A percentile compares a stretch with the other conserved stretches of the same genome.
These are phyloP conservation scores for Lodderomyces elongisporus DNA, from an alignment of 1,139 yeast genomes.

Conservation along the genomic window DNA sequence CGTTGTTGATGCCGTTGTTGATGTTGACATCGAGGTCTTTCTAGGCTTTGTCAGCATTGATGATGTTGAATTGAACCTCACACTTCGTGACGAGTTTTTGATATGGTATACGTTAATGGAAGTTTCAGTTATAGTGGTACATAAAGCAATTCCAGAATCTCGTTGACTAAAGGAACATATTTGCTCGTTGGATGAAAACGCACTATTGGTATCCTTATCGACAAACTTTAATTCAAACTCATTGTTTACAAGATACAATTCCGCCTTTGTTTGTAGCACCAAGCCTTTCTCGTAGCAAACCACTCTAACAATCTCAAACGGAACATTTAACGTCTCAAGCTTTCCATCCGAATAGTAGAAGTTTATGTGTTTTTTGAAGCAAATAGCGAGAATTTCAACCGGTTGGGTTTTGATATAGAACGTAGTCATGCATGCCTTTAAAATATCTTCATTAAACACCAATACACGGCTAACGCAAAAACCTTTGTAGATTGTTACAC, in stretches of 20 bases:
- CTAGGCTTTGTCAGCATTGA: no score
- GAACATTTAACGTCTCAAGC: constrained; percentile 55
- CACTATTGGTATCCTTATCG: constrained; percentile 5
- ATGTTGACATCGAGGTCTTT: no score
- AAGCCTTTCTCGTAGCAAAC: constrained; percentile 61
- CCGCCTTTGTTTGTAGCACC: constrained; percentile 46
- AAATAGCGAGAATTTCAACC: constrained; percentile 34
- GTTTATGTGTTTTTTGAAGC: constrained; percentile 47
- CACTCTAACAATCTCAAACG: constrained; percentile 54
- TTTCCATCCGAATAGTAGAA: constrained; percentile 57
- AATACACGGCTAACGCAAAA: constrained; percentile 34
- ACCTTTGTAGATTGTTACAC: constrained; percentile 17
- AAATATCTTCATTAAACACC: constrained; percentile 42
- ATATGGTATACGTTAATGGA: constrained; percentile 47
- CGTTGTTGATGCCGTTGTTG: no score
- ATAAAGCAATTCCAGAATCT: constrained; percentile 26
- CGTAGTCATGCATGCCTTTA: constrained; percentile 46
- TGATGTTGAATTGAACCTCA: constrained; percentile 6
- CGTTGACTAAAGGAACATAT: constrained; percentile 3
- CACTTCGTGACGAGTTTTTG: constrained; percentile 33
- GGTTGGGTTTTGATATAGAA: constrained; percentile 19
- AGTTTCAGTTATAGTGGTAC: constrained; percentile 51
- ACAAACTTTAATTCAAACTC: constrained; percentile 4
- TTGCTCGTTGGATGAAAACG: constrained; percentile 2
- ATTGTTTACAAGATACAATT: constrained; percentile 10